Conservation (phyloP, 139 green algal genomes). For the Volvox reticuliferus region DNA sequence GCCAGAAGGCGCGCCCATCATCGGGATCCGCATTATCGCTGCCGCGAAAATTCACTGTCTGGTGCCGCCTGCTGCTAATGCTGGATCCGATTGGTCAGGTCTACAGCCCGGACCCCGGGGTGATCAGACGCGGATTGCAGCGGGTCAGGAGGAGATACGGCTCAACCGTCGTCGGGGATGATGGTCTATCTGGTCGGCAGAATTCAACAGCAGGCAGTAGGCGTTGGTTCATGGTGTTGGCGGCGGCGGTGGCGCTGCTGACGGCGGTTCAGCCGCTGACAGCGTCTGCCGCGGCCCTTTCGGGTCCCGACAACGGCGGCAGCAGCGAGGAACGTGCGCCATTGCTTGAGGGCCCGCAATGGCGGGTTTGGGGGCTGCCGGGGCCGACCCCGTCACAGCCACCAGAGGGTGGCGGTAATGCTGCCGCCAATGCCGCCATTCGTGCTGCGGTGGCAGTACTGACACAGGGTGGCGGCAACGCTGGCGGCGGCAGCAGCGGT, state of each 20-base stretch:
- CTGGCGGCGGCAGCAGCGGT: background rate
- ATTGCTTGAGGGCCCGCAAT: background rate
- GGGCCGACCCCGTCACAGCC: too few species aligned
- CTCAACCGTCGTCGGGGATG: too few species aligned
- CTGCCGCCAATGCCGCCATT: background rate
- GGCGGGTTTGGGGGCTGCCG: background rate
- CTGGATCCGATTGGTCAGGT: too few species aligned
- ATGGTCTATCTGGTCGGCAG: too few species aligned
- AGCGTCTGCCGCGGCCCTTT: background rate
- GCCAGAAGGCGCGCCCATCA: too few species aligned
- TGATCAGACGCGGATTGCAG: too few species aligned
- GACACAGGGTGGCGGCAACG: background rate
- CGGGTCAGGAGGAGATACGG: too few species aligned
- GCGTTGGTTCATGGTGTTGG: background rate
- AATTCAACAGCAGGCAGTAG: too few species aligned
- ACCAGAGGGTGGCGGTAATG: background rate
- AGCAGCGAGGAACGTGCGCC: background rate
- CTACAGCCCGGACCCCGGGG: too few species aligned
- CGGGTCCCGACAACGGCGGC: background rate
- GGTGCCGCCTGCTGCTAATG: too few species aligned
- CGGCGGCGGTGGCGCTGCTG: background rate
- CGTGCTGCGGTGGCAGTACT: background rate
- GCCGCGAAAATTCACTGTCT: too few species aligned
- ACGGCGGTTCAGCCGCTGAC: background rate
- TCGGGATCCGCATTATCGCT: too few species aligned